A percentile compares a stretch with the other conserved stretches of the same genome.
Evolutionary conservation across 331 rosid species (phyloP).

Genomic region (Malus hybrid): DNA sequence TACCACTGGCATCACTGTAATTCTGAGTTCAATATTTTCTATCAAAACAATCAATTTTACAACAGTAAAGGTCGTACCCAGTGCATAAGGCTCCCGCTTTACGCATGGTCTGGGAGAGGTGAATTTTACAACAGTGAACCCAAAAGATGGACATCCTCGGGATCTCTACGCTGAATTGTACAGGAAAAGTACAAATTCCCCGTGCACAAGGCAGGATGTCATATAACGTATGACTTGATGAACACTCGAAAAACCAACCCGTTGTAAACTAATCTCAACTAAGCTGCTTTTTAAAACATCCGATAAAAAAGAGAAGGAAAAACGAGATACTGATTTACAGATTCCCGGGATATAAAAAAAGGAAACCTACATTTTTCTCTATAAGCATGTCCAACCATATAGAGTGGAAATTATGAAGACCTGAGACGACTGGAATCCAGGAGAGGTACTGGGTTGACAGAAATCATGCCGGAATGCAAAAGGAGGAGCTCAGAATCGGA

Average conservation of each 20-base stretch:
- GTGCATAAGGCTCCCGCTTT: too few relatives aligned
- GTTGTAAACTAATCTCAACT: constrained; percentile 3
- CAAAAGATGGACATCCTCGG: constrained; percentile 8
- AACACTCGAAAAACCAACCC: constrained; percentile 1
- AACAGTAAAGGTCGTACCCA: too few relatives aligned
- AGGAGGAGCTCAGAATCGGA: constrained; percentile 83
- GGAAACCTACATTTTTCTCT: constrained; percentile 17
- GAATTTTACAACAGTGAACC: background rate
- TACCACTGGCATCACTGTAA: background rate
- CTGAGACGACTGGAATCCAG: constrained; percentile 6
- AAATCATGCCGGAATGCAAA: constrained; percentile 64
- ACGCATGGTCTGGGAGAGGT: too few relatives aligned
- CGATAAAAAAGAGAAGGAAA: background rate
- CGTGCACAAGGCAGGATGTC: constrained; percentile 31
- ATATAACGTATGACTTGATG: background rate
- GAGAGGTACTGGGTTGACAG: constrained; percentile 2
- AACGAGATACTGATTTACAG: constrained; percentile 24
- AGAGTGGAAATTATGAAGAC: constrained; percentile 14
- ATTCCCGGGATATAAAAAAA: constrained; percentile 20
- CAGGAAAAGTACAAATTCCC: constrained; percentile 32
- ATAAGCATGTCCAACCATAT: background rate
- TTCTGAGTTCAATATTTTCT: background rate
- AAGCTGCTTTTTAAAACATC: background rate
- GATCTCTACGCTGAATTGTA: constrained; percentile 27
- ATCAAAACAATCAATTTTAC: background rate